phyloP scores from a whole-genome alignment of 768 basidiomycete genomes.

The Piloderma croceum region DNA sequence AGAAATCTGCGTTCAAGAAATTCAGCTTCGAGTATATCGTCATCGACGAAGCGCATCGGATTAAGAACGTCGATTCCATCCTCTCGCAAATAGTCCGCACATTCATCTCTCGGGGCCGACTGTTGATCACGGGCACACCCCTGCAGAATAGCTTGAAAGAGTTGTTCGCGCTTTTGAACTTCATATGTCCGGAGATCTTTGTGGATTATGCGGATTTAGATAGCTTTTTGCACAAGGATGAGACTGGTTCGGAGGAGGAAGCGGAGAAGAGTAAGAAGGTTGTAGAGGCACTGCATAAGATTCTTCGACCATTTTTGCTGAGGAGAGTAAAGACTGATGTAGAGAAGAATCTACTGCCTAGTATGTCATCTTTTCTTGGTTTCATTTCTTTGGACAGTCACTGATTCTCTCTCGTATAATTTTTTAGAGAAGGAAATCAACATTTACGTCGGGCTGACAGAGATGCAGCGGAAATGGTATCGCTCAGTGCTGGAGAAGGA shows the following conservation, averaged over 20 bases:
- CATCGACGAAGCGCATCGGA: slow-evolving; percentile 98
- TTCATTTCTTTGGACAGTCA: background rate
- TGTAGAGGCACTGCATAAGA: slow-evolving; percentile 95
- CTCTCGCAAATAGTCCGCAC: slow-evolving; percentile 90
- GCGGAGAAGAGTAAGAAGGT: slow-evolving; percentile 88
- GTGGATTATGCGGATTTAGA: slow-evolving; percentile 89
- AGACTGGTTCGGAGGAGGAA: slow-evolving; percentile 37
- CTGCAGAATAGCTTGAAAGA: slow-evolving; percentile 97
- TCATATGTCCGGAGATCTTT: slow-evolving; percentile 96
- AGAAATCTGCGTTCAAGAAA: slow-evolving; percentile 88
- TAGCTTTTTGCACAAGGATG: slow-evolving; percentile 88
- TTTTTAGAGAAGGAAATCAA: slow-evolving; percentile 92
- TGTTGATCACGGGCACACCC: slow-evolving; percentile 96
- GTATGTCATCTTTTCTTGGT: slow-evolving; percentile 32
- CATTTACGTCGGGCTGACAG: slow-evolving; percentile 92
- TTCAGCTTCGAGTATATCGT: slow-evolving; percentile 97
- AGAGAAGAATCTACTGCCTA: slow-evolving; percentile 92
- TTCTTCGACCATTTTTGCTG: slow-evolving; percentile 89
- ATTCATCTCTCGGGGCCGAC: slow-evolving; percentile 81
- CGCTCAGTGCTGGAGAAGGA: slow-evolving; percentile 94
- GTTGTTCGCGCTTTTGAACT: slow-evolving; percentile 86
- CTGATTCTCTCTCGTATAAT: slow-evolving; percentile 2
- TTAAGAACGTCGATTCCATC: slow-evolving; percentile 98
- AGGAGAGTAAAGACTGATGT: slow-evolving; percentile 94
- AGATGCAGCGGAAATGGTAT: slow-evolving; percentile 99